A percentile compares a stretch with the other conserved stretches of the same genome.
These are phyloP conservation scores for Rubia balearica DNA, from an alignment of 305 asterid genomes.

Conservation along the genomic window DNA sequence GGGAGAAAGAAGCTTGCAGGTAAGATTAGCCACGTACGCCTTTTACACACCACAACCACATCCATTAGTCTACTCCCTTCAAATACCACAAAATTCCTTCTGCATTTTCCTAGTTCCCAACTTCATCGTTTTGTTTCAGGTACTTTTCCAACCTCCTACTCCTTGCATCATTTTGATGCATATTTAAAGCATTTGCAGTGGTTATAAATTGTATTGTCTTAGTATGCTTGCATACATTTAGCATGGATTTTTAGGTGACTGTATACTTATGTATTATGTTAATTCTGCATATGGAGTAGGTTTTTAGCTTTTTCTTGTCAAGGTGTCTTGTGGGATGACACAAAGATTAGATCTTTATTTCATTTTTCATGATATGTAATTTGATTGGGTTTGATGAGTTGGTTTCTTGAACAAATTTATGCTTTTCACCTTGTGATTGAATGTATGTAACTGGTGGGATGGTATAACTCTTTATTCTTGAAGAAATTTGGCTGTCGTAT, in stretches of 20 bases:
- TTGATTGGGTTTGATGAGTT: neutral
- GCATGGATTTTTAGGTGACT: neutral
- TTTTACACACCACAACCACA: slow-evolving; percentile 45
- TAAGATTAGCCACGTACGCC: slow-evolving; percentile 43
- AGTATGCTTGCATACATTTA: neutral
- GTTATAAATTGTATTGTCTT: neutral
- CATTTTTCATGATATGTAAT: neutral
- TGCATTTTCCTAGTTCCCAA: slow-evolving; percentile 9
- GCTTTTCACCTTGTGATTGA: neutral
- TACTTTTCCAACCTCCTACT: neutral
- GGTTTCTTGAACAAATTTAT: neutral
- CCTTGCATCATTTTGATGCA: too few species aligned
- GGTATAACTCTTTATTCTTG: neutral
- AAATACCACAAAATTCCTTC: slow-evolving; percentile 22
- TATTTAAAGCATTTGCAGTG: too few species aligned
- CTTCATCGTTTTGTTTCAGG: slow-evolving; percentile 6
- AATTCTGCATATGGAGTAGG: slow-evolving; percentile 12
- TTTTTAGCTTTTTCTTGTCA: neutral
- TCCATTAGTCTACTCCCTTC: slow-evolving; percentile 27
- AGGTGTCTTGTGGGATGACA: neutral
- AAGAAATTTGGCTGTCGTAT: slow-evolving; percentile 8
- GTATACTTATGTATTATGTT: neutral
- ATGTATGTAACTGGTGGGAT: neutral
- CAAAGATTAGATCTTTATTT: neutral
- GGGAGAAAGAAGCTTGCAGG: slow-evolving; percentile 17